Conservation (phyloP, 1,284 basidiomycete species). For the Phenoliferia sp. region DNA sequence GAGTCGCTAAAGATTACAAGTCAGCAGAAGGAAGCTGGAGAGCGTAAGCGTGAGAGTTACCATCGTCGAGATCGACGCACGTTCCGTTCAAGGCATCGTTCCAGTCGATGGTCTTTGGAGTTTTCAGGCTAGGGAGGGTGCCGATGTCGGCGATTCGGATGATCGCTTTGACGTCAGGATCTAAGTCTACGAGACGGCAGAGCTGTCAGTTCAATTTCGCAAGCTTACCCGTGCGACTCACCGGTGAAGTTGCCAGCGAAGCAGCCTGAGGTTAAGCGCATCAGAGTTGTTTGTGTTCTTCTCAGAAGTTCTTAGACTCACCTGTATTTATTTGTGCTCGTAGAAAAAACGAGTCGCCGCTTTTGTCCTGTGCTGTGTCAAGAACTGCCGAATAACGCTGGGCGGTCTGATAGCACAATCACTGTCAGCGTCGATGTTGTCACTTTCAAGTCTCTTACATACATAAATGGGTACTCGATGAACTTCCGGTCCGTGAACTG, state of each 20-base stretch:
- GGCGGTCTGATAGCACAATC: neutral
- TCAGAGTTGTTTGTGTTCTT: neutral
- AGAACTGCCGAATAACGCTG: constrained; percentile 42
- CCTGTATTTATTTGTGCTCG: constrained; percentile 34
- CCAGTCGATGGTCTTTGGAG: constrained; percentile 32
- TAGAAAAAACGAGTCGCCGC: constrained; percentile 39
- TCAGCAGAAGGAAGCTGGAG: neutral
- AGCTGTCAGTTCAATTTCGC: no score
- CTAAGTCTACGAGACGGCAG: constrained; percentile 14
- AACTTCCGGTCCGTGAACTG: constrained; percentile 1
- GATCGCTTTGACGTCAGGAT: constrained; percentile 20
- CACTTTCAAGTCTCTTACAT: neutral
- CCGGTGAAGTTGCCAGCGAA: neutral
- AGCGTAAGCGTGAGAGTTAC: neutral
- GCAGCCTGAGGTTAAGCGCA: no score
- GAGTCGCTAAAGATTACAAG: neutral
- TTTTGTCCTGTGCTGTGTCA: constrained; percentile 33
- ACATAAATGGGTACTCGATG: constrained; percentile 16
- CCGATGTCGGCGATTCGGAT: constrained; percentile 32
- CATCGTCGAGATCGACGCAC: constrained; percentile 35
- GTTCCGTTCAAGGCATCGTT: constrained; percentile 10
- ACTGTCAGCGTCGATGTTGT: neutral
- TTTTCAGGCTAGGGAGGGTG: constrained; percentile 1
- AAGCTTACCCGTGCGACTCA: no score
- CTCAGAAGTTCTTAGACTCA: neutral